phyloP scores from a whole-genome alignment of 768 basidiomycete species.

The Inosperma sp. region DNA sequence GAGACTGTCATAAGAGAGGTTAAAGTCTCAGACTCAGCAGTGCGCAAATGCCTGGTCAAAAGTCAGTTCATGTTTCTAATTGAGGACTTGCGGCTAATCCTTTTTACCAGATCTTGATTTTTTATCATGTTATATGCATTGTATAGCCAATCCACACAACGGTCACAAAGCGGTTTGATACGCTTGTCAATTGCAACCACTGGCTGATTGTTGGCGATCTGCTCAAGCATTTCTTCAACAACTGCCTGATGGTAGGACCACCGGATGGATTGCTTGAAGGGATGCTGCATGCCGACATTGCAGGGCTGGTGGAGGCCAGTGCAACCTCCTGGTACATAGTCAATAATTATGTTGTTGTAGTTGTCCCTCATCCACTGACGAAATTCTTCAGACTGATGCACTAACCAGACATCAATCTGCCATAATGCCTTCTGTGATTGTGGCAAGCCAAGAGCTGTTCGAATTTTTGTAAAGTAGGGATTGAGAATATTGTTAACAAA shows the following conservation, averaged over 20 bases:
- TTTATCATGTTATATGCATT: not conserved
- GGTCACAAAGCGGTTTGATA: not conserved
- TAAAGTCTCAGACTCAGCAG: not conserved
- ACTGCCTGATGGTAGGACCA: not conserved
- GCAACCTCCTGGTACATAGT: not conserved
- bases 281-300: conserved; percentile 1
- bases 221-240: not conserved
- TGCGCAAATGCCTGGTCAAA: not conserved
- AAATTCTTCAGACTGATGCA: not conserved
- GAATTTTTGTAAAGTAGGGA: not conserved
- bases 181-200: not conserved
- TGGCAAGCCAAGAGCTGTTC: not conserved
- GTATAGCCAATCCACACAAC: conserved; percentile 1
- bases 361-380: not conserved
- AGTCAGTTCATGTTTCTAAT: not conserved
- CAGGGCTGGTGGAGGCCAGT: conserved; percentile 5
- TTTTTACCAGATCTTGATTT: not conserved
- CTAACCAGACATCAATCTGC: not conserved
- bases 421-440: not conserved
- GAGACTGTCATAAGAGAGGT: conserved; percentile 5
- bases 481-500: conserved; percentile 1
- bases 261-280: conserved; percentile 5
- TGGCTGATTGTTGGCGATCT: not conserved
- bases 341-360: not conserved
- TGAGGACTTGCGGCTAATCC: not conserved